These are phyloP conservation scores for Coemansia sp. DNA, from an alignment of 192 early-diverging fungal genomes.

Conservation along the genomic window DNA sequence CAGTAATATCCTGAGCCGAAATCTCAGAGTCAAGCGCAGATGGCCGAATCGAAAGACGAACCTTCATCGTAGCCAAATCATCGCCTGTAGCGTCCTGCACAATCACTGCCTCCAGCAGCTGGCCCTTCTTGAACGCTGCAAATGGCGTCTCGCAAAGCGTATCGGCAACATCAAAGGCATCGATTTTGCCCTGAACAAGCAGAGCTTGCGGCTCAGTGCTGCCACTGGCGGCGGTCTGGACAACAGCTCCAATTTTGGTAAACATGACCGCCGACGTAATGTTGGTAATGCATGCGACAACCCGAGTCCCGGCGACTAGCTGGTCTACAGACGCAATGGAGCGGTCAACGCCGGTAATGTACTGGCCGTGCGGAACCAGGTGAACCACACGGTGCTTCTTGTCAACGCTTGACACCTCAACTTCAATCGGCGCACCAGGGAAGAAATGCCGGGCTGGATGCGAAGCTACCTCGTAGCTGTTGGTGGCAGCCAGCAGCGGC, in stretches of 20 bases:
- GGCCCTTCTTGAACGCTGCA: slow-evolving; percentile 18
- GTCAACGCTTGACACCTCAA: slow-evolving; percentile 34
- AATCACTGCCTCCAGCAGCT: slow-evolving; percentile 29
- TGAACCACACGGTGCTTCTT: slow-evolving; percentile 15
- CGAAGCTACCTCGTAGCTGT: slow-evolving; percentile 20
- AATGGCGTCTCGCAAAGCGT: slow-evolving; percentile 39
- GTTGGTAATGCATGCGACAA: slow-evolving; percentile 59
- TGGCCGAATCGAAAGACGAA: slow-evolving; percentile 65
- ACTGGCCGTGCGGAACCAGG: slow-evolving; percentile 50
- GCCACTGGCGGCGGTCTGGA: background rate
- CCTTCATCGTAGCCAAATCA: slow-evolving; percentile 43
- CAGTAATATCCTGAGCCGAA: slow-evolving; percentile 22
- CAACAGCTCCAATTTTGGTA: slow-evolving; percentile 53
- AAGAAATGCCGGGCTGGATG: slow-evolving; percentile 27
- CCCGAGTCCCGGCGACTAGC: slow-evolving; percentile 58
- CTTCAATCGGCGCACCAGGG: slow-evolving; percentile 40
- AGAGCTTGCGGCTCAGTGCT: background rate
- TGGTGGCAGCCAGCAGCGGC: slow-evolving; percentile 27
- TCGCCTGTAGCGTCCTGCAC: slow-evolving; percentile 7
- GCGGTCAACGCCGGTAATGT: slow-evolving; percentile 54
- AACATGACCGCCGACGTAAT: slow-evolving; percentile 57
- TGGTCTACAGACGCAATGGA: slow-evolving; percentile 44
- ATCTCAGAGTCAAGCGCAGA: slow-evolving; percentile 54
- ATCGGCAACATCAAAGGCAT: slow-evolving; percentile 63
- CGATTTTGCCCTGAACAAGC: slow-evolving; percentile 60